These are phyloP conservation scores for Forsythia suspensa DNA, from an alignment of 257 asterid species.

Conservation along the genomic window DNA sequence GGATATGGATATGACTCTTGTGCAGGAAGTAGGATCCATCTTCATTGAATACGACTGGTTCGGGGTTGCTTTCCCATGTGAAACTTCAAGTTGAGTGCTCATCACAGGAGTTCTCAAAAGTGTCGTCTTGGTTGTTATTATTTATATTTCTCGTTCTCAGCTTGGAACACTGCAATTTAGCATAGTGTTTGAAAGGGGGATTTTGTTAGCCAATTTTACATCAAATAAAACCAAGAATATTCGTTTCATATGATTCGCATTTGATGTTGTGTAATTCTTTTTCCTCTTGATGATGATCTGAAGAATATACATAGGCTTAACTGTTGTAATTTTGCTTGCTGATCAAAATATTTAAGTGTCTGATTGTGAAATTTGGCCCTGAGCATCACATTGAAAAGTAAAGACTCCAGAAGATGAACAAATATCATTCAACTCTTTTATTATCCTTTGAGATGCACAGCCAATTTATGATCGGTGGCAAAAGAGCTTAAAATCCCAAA, in stretches of 20 bases:
- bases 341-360: too few relatives aligned
- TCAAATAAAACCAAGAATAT: not conserved
- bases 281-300: not conserved
- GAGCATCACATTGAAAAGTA: too few relatives aligned
- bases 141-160: not conserved
- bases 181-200: not conserved
- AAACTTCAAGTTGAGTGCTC: not conserved
- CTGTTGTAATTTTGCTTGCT: not conserved
- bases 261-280: too few relatives aligned
- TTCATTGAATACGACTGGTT: not conserved
- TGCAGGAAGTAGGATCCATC: conserved; percentile 34
- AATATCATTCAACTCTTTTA: too few relatives aligned
- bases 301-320: not conserved
- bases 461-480: too few relatives aligned
- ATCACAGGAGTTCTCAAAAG: not conserved
- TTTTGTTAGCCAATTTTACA: not conserved
- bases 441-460: too few relatives aligned
- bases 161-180: not conserved
- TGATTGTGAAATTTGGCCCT: not conserved
- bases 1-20: not conserved
- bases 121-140: not conserved
- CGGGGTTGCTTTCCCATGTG: not conserved
- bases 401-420: too few relatives aligned
- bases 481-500: too few relatives aligned
- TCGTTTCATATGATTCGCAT: not conserved